Evolutionary conservation across 352 stramenopile species (phyloP), one percentile per base, ranked within the genome.

Genomic region (Globisporangium sylvaticum): DNA sequence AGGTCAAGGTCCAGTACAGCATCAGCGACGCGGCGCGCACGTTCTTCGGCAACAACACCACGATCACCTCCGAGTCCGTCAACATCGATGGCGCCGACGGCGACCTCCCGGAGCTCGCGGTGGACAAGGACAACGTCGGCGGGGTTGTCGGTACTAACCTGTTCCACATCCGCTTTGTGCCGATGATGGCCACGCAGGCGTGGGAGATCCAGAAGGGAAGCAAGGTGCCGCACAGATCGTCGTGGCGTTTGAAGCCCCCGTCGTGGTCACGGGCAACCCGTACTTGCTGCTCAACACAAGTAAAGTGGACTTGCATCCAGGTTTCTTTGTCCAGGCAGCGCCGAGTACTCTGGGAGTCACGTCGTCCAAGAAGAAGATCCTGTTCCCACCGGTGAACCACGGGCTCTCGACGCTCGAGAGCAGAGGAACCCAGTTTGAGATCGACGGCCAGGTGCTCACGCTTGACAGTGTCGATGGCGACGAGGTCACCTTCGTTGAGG

Each of bases 41-140:
- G n/a, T 94, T 83, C 58, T 86, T 89, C 50, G 85, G 85, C 29
- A 94, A 91, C 67, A 91, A 90, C 65, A 91, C 92, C 64, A 90
- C 80, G 0, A 62, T 94, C 24, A 90, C 83, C 1, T 94, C 90
- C 67, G 83, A 92, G 57, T 89, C 81, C 4, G 78, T 92, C 62
- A 94, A 94, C 65, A 78, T 88, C 25, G 72, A 73, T 32, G 80
- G 81, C 29, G 60, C 57, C 6, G 85, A 94, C 58, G 85, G 85
- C 68, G 75, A 94, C 71, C 64, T 94, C 12, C 78, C 84, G 0
- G 76, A 80, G 39, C 72, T 94, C 68, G 86, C 76, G 6, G 79
- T 73, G 1, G 84, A 92, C 53, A 44, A 55, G 15, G 68, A 65
- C 27, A 94, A 94, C 42, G 32, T 25, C 6, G 61, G 68, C 2